Conservation (phyloP, 2,329 filamentous ascomycete genomes). For the Corniculantispora saksenae region DNA sequence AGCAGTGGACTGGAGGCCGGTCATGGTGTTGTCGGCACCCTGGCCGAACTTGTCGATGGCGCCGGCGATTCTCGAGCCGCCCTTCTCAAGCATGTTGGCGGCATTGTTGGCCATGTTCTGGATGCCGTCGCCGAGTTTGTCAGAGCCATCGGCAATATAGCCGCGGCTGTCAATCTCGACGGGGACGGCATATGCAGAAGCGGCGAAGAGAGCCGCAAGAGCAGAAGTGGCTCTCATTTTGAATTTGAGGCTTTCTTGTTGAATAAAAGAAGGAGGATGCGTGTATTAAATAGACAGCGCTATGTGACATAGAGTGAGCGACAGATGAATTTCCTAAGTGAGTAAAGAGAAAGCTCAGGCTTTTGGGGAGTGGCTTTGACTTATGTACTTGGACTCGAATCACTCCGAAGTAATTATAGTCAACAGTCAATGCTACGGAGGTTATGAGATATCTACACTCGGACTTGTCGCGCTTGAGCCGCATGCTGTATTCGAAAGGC, state of each 20-base stretch:
- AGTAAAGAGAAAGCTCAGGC: background rate
- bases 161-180: background rate
- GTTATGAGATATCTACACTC: background rate
- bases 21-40: conserved; percentile 6
- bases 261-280: background rate
- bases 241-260: background rate
- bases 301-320: too few relatives aligned
- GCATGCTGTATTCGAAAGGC: background rate
- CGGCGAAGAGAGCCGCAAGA: background rate
- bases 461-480: conserved; percentile 9
- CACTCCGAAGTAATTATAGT: background rate
- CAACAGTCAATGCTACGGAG: background rate
- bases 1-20: too few relatives aligned
- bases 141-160: background rate
- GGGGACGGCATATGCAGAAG: background rate
- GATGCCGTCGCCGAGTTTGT: background rate
- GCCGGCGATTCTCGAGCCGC: background rate
- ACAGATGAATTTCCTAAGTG: too few relatives aligned
- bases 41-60: background rate
- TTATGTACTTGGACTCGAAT: background rate
- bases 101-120: background rate
- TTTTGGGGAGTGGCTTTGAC: background rate
- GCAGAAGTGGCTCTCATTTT: background rate
- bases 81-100: conserved; percentile 4
- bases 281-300: too few relatives aligned